Base-by-base conservation (phyloP, 768 basidiomycete species). In the Dioszegia aurantiaca region DNA sequence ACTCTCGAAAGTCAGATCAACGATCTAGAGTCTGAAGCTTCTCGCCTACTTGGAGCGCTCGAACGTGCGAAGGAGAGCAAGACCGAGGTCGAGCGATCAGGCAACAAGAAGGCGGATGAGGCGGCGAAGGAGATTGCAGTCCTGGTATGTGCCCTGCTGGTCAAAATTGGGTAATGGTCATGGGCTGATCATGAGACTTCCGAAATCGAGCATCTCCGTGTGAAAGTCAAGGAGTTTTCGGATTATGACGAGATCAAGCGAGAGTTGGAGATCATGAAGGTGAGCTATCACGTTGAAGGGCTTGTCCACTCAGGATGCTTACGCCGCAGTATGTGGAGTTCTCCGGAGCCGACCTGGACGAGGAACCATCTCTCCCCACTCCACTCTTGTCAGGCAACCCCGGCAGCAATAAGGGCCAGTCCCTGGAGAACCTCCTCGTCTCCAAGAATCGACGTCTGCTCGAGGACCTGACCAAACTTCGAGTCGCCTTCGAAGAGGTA, bases 221-320 rank as follows among this genome's bases (percentile, higher is more conserved):
- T 79, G 31, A 85, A 85, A 63, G 78, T 98, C 36, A 85, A 83
- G 67, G 84, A 83, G 63, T 89, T 87, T 60, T 76, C 76, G 16
- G 91, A 99, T 76, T 98, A 99, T 68, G 94, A 98, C 69, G 93
- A 98, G 78, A 85, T 98, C 71, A 98, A 98, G 79, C 86, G 95
- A 26, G 95, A 99, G 75, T 82, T 99, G 27, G 92, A 92, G 71
- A 98, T 99, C 63, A 89, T 98, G 90, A 97, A 99, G 85, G 95
- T 89, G 47, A 44, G 78, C 70, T 11, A n/a, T 49, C 44, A 48
- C 27, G 3, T 3, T 23, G 26, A 40, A n/a, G 21, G 24, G 21
- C 31, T 45, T n/a, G 19, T 21, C 11, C 21, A 24, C 5, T n/a
- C n/a, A 11, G 31, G 17, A 47, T 30, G 30, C 46, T 47, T 24